These are phyloP conservation scores for Nigrograna mackinnonii DNA, from an alignment of 2,329 filamentous ascomycete species.

Conservation along the genomic window DNA sequence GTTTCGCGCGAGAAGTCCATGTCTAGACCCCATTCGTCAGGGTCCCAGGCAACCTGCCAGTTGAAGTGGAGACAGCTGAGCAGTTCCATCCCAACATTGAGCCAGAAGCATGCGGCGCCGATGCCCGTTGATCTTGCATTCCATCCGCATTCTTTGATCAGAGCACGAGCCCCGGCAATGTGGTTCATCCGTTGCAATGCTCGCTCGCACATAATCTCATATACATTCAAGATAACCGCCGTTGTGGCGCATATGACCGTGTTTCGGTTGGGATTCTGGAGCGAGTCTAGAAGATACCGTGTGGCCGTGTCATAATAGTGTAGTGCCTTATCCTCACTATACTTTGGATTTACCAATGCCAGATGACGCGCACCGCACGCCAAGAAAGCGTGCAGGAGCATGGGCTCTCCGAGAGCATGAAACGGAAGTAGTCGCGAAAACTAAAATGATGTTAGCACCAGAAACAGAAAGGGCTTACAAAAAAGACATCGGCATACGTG, in stretches of 20 bases:
- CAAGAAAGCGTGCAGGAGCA: slow-evolving; percentile 86
- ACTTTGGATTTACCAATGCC: slow-evolving; percentile 69
- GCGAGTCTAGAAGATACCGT: slow-evolving; percentile 71
- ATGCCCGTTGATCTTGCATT: slow-evolving; percentile 77
- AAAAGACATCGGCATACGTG: slow-evolving; percentile 56
- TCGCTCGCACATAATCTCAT: slow-evolving; percentile 87
- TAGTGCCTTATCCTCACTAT: slow-evolving; percentile 75
- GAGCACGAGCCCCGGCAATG: slow-evolving; percentile 78
- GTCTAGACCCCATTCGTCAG: slow-evolving; percentile 86
- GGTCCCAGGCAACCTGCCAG: slow-evolving; percentile 86
- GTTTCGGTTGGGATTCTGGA: slow-evolving; percentile 85
- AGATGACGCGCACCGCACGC: slow-evolving; percentile 87
- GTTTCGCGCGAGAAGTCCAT: slow-evolving; percentile 68
- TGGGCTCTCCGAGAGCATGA: slow-evolving; percentile 77
- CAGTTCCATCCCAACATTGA: slow-evolving; percentile 90
- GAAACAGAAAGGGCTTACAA: too few relatives aligned
- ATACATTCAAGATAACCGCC: slow-evolving; percentile 86
- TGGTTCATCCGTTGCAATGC: slow-evolving; percentile 84
- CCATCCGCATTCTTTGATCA: slow-evolving; percentile 91
- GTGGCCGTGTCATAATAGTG: slow-evolving; percentile 88
- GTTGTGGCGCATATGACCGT: slow-evolving; percentile 84
- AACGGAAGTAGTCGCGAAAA: slow-evolving; percentile 86
- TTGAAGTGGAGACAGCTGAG: slow-evolving; percentile 85
- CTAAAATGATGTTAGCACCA: slow-evolving; percentile 36
- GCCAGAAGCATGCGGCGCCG: slow-evolving; percentile 89